Conservation (phyloP, 164 flowering plant genomes). For the Pachysandra terminalis region DNA sequence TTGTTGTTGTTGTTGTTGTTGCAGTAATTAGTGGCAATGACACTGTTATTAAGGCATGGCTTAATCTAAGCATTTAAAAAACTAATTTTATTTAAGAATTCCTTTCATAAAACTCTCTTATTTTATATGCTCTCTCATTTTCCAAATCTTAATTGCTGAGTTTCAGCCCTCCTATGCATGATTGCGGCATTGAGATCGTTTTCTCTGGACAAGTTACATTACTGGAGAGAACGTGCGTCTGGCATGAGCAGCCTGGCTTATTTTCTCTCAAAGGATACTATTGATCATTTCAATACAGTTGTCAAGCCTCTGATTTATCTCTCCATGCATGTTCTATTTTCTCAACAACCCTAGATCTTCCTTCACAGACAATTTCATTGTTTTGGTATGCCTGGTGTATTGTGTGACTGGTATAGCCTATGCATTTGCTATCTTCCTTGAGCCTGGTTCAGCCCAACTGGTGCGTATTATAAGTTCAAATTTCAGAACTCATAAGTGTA, state of each 20-base stretch:
- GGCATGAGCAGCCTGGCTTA: conserved; percentile 92
- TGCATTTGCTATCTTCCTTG: conserved; percentile 66
- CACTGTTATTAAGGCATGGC: not conserved
- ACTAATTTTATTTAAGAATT: too few relatives aligned
- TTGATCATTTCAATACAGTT: conserved; percentile 77
- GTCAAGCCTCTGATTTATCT: conserved; percentile 91
- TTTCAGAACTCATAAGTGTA: not conserved
- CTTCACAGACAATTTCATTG: conserved; percentile 67
- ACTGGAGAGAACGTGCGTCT: conserved; percentile 85
- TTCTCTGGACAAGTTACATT: conserved; percentile 77
- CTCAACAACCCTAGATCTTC: conserved; percentile 95
- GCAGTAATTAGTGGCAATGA: not conserved
- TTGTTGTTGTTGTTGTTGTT: too few relatives aligned
- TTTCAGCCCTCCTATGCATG: conserved; percentile 83
- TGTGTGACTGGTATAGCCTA: conserved; percentile 97
- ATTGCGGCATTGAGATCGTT: conserved; percentile 97
- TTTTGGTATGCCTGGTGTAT: conserved; percentile 79
- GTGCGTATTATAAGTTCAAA: conserved; percentile 32
- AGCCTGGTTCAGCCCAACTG: conserved; percentile 90
- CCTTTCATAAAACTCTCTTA: not conserved
- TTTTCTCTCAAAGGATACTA: conserved; percentile 82
- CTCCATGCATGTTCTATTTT: conserved; percentile 96
- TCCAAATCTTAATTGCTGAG: conserved; percentile 11
- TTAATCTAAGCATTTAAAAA: not conserved
- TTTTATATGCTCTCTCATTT: conserved; percentile 8